Evolutionary conservation across 805 yeast genomes (phyloP).

Genomic region (Metahyphopichia silvanorum): DNA sequence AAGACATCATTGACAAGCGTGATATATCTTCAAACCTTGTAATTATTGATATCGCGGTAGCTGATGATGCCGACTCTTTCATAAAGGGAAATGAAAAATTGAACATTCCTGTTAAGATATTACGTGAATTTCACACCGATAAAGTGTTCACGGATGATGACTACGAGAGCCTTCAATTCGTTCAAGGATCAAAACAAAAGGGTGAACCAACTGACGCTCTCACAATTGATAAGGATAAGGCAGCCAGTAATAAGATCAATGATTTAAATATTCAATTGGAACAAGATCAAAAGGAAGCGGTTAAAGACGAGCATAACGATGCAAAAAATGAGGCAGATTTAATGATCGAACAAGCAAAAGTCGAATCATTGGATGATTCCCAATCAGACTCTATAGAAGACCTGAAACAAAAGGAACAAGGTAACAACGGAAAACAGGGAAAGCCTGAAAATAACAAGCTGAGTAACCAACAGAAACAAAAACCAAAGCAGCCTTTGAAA

Average conservation of each 20-base stretch:
- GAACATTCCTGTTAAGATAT: constrained; percentile 23
- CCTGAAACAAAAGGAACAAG: constrained; percentile 1
- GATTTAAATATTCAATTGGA: constrained; percentile 4
- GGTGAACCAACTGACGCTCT: constrained; percentile 6
- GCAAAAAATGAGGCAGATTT: too few species aligned
- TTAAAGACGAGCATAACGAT: constrained; percentile 4
- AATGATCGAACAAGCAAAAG: neutral
- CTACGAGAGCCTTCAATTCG: constrained; percentile 10
- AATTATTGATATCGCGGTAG: constrained; percentile 39
- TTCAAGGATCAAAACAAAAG: constrained; percentile 8
- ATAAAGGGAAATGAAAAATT: constrained; percentile 36
- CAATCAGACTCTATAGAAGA: neutral
- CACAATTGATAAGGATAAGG: constrained; percentile 12
- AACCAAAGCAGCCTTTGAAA: constrained; percentile 3
- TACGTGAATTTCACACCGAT: constrained; percentile 23
- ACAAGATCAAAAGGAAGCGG: constrained; percentile 2
- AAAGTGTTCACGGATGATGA: constrained; percentile 27
- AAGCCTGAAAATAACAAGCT: constrained; percentile 3
- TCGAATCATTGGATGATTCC: neutral
- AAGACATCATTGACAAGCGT: constrained; percentile 1
- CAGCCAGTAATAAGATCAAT: constrained; percentile 10
- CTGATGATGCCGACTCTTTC: constrained; percentile 24
- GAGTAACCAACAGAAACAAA: neutral
- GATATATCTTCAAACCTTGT: constrained; percentile 16
- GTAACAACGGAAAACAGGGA: constrained; percentile 5